phyloP scores from a whole-genome alignment of 2,329 filamentous ascomycete species.

The Fusarium clavum region DNA sequence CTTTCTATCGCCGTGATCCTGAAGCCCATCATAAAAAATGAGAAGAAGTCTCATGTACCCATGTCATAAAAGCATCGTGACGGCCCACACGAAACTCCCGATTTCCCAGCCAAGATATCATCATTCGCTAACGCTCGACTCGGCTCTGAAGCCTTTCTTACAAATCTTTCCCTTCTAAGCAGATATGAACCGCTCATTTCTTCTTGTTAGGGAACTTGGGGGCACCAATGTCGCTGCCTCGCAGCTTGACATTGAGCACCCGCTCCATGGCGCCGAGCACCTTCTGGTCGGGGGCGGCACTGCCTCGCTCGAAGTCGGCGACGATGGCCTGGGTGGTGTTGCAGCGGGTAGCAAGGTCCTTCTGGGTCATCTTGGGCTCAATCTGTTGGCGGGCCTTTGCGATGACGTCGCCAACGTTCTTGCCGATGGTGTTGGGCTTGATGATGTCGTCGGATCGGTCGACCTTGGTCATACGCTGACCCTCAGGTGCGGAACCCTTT shows the following conservation, averaged over 20 bases:
- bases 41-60: conserved; percentile 42
- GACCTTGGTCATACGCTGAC: conserved; percentile 97
- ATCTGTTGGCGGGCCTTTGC: conserved; percentile 80
- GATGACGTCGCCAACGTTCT: conserved; percentile 85
- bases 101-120: conserved; percentile 44
- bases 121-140: conserved; percentile 48
- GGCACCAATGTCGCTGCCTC: conserved; percentile 85
- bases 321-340: conserved; percentile 86
- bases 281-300: conserved; percentile 84
- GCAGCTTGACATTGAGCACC: conserved; percentile 87
- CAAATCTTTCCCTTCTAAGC: conserved; percentile 26
- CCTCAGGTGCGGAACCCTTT: conserved; percentile 66
- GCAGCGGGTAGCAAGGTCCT: conserved; percentile 85
- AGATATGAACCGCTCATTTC: conserved; percentile 49
- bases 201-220: conserved; percentile 84
- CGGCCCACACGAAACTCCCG: conserved; percentile 45
- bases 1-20: conserved; percentile 31
- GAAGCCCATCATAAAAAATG: conserved; percentile 25
- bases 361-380: conserved; percentile 96
- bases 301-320: conserved; percentile 86
- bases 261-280: conserved; percentile 82
- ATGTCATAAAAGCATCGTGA: conserved; percentile 46
- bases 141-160: conserved; percentile 44
- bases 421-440: conserved; percentile 92
- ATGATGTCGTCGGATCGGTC: conserved; percentile 97